Conservation (phyloP, 257 asterid genomes). For the Dorcoceras hygrometricum region DNA sequence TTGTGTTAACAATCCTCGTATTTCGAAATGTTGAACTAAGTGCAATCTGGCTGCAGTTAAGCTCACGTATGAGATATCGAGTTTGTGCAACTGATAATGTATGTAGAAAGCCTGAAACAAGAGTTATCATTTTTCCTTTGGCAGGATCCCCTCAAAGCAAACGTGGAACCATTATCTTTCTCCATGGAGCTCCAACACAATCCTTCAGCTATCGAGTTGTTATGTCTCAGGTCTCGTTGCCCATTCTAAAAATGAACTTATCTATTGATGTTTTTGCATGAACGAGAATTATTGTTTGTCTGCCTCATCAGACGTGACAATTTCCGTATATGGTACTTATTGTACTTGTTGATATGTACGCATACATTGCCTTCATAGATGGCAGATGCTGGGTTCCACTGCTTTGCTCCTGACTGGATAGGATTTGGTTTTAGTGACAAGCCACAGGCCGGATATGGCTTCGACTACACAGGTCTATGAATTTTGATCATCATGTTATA, state of each 20-base stretch:
- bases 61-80: not conserved
- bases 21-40: slow-evolving; percentile 6
- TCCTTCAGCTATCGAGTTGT: slow-evolving; percentile 92
- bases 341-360: slow-evolving; percentile 16
- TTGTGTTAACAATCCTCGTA: slow-evolving; percentile 8
- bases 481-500: slow-evolving; percentile 11
- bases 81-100: not conserved
- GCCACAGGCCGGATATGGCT: slow-evolving; percentile 96
- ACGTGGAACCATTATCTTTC: slow-evolving; percentile 80
- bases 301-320: too few species aligned
- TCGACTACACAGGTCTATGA: slow-evolving; percentile 76
- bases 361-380: slow-evolving; percentile 37
- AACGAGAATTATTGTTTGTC: too few species aligned
- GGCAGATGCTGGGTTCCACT: slow-evolving; percentile 88
- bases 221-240: slow-evolving; percentile 75
- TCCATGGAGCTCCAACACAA: slow-evolving; percentile 98
- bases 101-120: not conserved
- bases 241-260: slow-evolving; percentile 21
- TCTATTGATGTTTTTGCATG: not conserved
- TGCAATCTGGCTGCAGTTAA: not conserved
- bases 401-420: slow-evolving; percentile 98
- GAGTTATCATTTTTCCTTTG: slow-evolving; percentile 24
- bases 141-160: slow-evolving; percentile 74
- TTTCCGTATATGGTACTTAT: too few species aligned
- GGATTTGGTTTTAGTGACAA: slow-evolving; percentile 97